phyloP scores from a whole-genome alignment of 108 stramenopile genomes.

The Cyclostephanos tholiformis region DNA sequence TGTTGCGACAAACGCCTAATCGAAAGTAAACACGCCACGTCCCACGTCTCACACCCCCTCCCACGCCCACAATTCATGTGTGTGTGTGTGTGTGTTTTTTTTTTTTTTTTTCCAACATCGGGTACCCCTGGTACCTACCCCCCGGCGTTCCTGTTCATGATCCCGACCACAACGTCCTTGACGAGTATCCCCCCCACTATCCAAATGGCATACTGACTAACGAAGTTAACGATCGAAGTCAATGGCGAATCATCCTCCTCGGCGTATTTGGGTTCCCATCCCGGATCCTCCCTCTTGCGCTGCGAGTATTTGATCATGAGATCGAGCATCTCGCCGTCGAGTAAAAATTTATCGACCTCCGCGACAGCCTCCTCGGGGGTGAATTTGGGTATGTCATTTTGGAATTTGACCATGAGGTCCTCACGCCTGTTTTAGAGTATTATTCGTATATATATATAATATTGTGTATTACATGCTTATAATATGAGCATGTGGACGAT shows the following conservation, averaged over 20 bases:
- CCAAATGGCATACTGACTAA: constrained; percentile 46
- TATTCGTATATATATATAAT: too few relatives aligned
- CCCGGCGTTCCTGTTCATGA: constrained; percentile 15
- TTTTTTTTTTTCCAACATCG: too few relatives aligned
- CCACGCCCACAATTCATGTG: too few relatives aligned
- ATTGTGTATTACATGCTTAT: too few relatives aligned
- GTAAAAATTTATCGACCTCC: constrained; percentile 75
- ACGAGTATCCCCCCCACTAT: constrained; percentile 34
- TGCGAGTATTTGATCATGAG: constrained; percentile 65
- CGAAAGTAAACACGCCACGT: too few relatives aligned
- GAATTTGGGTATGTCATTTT: constrained; percentile 60
- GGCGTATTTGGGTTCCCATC: constrained; percentile 42
- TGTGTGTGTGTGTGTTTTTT: too few relatives aligned
- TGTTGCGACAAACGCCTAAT: too few relatives aligned
- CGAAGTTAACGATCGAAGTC: constrained; percentile 16
- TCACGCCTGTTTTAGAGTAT: constrained; percentile 49
- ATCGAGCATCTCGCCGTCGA: constrained; percentile 83
- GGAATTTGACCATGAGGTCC: constrained; percentile 67
- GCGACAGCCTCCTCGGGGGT: constrained; percentile 38
- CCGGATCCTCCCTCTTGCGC: constrained; percentile 65
- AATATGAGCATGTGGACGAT: too few relatives aligned
- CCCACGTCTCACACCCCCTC: too few relatives aligned
- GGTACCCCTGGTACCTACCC: too few relatives aligned
- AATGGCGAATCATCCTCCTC: constrained; percentile 33
- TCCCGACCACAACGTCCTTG: constrained; percentile 38